Conservation (phyloP, 2,329 filamentous ascomycete genomes). For the Elsinoe perseae region DNA sequence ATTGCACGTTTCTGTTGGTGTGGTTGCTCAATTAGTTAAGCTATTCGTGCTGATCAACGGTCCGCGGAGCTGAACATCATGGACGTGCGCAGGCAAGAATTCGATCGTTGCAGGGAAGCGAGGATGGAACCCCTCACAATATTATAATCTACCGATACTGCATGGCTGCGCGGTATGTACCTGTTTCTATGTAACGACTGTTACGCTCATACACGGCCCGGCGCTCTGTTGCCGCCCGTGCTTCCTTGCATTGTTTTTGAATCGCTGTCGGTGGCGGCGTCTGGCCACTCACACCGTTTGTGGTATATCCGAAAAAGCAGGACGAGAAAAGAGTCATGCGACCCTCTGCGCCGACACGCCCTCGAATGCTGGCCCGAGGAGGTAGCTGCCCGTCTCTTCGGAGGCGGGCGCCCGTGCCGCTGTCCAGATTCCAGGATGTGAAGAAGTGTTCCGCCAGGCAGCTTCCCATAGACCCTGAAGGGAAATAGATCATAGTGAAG, state of each 20-base stretch:
- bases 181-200: slow-evolving; percentile 4
- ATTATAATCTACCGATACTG: slow-evolving; percentile 9
- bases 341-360: neutral
- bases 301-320: slow-evolving; percentile 12
- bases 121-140: slow-evolving; percentile 1
- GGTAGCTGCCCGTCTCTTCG: neutral
- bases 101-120: neutral
- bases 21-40: slow-evolving; percentile 1
- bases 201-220: neutral
- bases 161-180: neutral
- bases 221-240: neutral
- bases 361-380: slow-evolving; percentile 5
- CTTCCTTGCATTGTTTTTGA: neutral
- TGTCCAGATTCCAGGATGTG: neutral
- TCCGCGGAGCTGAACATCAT: neutral
- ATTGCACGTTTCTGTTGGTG: slow-evolving; percentile 3
- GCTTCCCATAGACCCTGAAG: neutral
- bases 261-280: neutral
- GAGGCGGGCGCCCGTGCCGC: too few species aligned
- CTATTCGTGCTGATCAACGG: neutral
- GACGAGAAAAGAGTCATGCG: neutral
- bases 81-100: neutral
- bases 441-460: neutral
- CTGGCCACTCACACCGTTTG: slow-evolving; percentile 5
- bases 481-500: neutral